phyloP scores from a whole-genome alignment of 495 filamentous ascomycete species.

The Echria macrotheca region DNA sequence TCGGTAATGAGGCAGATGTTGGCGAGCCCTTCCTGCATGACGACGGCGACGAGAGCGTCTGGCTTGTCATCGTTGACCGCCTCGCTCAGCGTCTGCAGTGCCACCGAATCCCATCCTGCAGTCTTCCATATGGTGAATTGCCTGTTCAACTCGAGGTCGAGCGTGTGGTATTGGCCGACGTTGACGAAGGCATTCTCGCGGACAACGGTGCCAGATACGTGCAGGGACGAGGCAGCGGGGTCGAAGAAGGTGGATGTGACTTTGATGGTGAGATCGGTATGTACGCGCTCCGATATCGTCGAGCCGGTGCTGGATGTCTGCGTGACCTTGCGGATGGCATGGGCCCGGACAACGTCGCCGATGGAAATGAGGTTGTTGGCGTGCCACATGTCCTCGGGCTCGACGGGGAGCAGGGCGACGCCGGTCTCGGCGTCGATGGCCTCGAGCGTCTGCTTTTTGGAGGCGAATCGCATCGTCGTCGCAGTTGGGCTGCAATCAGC shows the following conservation, averaged over 20 bases:
- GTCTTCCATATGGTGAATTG: conserved; percentile 82
- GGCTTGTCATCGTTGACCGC: conserved; percentile 69
- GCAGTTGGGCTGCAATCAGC: too few relatives aligned
- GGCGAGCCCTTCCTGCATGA: conserved; percentile 91
- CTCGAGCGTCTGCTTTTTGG: conserved; percentile 51
- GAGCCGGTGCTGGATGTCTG: conserved; percentile 67
- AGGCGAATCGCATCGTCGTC: conserved; percentile 22
- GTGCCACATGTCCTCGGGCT: conserved; percentile 99
- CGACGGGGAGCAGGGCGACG: conserved; percentile 78
- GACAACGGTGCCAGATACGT: conserved; percentile 75
- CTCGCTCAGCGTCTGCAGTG: conserved; percentile 70
- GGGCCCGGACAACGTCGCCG: conserved; percentile 72
- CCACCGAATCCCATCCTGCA: conserved; percentile 88
- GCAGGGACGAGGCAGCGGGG: conserved; percentile 71
- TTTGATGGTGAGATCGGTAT: conserved; percentile 70
- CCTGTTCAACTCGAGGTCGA: conserved; percentile 67
- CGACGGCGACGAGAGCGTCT: conserved; percentile 77
- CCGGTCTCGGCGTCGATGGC: conserved; percentile 65
- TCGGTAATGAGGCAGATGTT: conserved; percentile 93
- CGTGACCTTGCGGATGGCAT: conserved; percentile 75
- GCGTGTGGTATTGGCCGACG: conserved; percentile 81
- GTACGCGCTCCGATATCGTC: conserved; percentile 66
- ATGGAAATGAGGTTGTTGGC: conserved; percentile 89
- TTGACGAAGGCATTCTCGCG: conserved; percentile 80
- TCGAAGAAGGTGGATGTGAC: conserved; percentile 89